Conservation (phyloP, 805 yeast species). For the Isabelozyma heimii region DNA sequence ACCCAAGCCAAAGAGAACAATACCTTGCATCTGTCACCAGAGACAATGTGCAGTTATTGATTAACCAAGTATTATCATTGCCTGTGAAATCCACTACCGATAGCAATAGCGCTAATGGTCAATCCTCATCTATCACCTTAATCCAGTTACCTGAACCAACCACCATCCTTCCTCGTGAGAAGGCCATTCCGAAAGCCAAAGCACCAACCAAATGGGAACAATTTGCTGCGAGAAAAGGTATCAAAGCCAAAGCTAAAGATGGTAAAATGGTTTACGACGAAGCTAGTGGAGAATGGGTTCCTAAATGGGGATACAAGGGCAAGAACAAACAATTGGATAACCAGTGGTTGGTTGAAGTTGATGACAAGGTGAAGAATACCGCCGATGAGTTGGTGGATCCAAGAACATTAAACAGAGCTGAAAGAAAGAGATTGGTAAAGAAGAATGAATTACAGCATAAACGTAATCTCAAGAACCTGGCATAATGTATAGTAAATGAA, state of each 20-base stretch:
- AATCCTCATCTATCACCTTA: constrained; percentile 74
- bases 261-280: constrained; percentile 92
- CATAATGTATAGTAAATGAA: background rate
- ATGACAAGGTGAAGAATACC: constrained; percentile 59
- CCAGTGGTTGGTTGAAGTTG: constrained; percentile 96
- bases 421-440: constrained; percentile 80
- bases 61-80: constrained; percentile 85
- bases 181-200: constrained; percentile 89
- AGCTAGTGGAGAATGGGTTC: constrained; percentile 90
- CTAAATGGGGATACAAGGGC: constrained; percentile 98
- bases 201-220: constrained; percentile 95
- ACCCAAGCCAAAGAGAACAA: constrained; percentile 57
- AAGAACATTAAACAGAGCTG: constrained; percentile 74
- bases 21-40: constrained; percentile 68
- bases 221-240: constrained; percentile 95
- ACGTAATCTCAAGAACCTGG: constrained; percentile 57
- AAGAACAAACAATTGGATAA: constrained; percentile 80
- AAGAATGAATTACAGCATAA: constrained; percentile 84
- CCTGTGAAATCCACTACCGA: constrained; percentile 89
- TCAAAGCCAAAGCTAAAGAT: constrained; percentile 81
- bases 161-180: constrained; percentile 88
- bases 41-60: constrained; percentile 87
- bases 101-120: constrained; percentile 57
- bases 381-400: constrained; percentile 76
- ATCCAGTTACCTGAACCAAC: constrained; percentile 81